Conservation (phyloP, 1,284 basidiomycete genomes). For the Leccinum cinnamomeum region DNA sequence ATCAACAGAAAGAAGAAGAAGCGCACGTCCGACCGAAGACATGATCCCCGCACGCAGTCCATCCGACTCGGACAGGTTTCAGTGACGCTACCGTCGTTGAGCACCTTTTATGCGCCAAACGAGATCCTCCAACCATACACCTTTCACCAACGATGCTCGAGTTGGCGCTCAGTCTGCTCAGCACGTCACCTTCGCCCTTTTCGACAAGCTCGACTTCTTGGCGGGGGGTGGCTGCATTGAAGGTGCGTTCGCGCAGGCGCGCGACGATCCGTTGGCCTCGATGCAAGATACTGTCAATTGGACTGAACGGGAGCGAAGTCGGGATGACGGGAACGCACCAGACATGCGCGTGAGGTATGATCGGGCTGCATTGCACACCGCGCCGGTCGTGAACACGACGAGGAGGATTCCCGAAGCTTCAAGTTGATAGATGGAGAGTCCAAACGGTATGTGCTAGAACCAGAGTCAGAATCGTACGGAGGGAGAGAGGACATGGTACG, state of each 20-base stretch:
- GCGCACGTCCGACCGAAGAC: conserved; percentile 83
- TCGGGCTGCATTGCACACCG: conserved; percentile 84
- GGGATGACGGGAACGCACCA: conserved; percentile 40
- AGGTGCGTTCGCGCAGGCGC: conserved; percentile 81
- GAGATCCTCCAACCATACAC: conserved; percentile 34
- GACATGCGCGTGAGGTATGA: conserved; percentile 88
- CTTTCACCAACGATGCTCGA: conserved; percentile 95
- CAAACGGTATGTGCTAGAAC: neutral
- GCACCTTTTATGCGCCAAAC: neutral
- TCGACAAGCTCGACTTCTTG: conserved; percentile 96
- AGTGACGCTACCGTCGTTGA: conserved; percentile 64
- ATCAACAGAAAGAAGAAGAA: neutral
- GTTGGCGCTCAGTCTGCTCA: conserved; percentile 90
- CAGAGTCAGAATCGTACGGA: neutral
- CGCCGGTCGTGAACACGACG: conserved; percentile 84
- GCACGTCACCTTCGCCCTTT: conserved; percentile 90
- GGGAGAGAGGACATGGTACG: conserved; percentile 46
- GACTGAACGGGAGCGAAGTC: neutral
- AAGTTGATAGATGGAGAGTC: conserved; percentile 33
- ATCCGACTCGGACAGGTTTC: conserved; percentile 66
- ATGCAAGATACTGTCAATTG: neutral
- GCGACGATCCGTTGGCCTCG: conserved; percentile 91
- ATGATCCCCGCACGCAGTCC: conserved; percentile 86
- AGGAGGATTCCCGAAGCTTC: conserved; percentile 78
- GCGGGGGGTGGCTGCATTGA: conserved; percentile 78